Base-by-base conservation (phyloP, 2,329 filamentous ascomycete species). In the Colletotrichum shisoi region DNA sequence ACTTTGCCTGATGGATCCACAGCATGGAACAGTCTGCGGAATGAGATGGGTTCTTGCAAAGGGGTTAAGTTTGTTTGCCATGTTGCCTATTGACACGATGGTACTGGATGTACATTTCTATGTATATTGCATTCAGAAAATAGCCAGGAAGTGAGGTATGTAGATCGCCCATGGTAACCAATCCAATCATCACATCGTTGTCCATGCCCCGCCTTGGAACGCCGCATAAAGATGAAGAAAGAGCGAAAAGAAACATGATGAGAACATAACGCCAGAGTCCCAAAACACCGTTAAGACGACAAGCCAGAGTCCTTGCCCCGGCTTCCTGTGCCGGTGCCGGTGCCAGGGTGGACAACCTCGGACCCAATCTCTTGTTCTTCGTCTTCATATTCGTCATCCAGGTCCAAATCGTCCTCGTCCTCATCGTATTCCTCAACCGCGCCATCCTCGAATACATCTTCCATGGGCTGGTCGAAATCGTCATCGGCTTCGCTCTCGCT, bases 401-500 rank as follows among this genome's bases (percentile, higher is more conserved):
- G 39, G 15, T 70, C 65, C 19, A 71, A 62, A 19, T 72, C 51
- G 67, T 72, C 70, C 3, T 34, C 4, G n/a, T 75, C 71, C 19
- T 72, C 67, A 3, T 72, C 69, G 13, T 75, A 74, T 9, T 67
- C 54, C 44, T 71, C 70, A n/a, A 72, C 73, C 12, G 74, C 74
- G 9, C 73, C 71, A 2, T 72, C 73, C 1, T 74, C 73, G 1
- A 72, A 71, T 0, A 76, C 73, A 7, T 74, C 71, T 1, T 74
- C 71, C 2, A 72, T 71, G 3, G 70, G 69, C 2, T 74, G 73
- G 1, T 72, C 73, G 2, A 70, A 67, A 13, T 74, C 74, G 11
- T 71, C 71, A 3, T 71, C 69, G 45, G 69, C 57, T 12, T 74
- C 73, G 34, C 64, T 71, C 44, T 70, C 71, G 46, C 75, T 79